A percentile compares a stretch with the other conserved stretches of the same genome.
These are phyloP conservation scores for Toxoplasma gondii DNA, from an alignment of 169 alveolate genomes.

Conservation along the genomic window DNA sequence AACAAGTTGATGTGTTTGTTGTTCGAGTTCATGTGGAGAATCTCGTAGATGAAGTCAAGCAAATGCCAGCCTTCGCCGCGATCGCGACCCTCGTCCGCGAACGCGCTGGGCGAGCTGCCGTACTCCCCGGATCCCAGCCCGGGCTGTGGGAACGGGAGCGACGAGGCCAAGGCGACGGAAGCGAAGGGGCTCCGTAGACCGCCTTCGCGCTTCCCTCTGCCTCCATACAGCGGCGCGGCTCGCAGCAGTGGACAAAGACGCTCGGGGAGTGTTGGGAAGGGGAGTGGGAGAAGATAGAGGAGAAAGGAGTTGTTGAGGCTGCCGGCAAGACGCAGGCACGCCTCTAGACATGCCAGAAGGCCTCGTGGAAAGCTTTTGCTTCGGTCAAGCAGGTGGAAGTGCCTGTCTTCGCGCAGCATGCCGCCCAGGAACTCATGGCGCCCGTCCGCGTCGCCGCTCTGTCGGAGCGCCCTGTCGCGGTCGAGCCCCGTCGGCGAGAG, in stretches of 20 bases:
- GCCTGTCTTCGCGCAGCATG: not conserved
- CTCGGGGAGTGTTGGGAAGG: slow-evolving; percentile 44
- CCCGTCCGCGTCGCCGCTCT: not conserved
- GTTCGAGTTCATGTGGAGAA: slow-evolving; percentile 47
- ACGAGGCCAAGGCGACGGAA: not conserved
- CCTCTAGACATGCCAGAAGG: slow-evolving; percentile 46
- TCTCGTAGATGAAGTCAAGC: slow-evolving; percentile 42
- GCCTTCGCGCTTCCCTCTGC: not conserved
- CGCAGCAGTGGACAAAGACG: not conserved
- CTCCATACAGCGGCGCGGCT: not conserved
- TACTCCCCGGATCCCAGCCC: not conserved
- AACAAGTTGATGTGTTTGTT: slow-evolving; percentile 6
- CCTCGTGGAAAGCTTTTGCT: slow-evolving; percentile 50
- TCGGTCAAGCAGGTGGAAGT: slow-evolving; percentile 11
- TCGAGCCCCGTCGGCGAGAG: not conserved
- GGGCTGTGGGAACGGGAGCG: not conserved
- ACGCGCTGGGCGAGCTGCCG: not conserved
- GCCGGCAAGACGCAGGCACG: slow-evolving; percentile 27
- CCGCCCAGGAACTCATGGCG: not conserved
- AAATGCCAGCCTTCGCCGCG: slow-evolving; percentile 37
- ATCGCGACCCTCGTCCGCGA: slow-evolving; percentile 41
- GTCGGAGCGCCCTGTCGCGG: not conserved
- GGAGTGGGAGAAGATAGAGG: slow-evolving; percentile 36
- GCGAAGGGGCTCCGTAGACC: not conserved
- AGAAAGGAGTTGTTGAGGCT: slow-evolving; percentile 50